Base-by-base conservation (phyloP, 2,329 filamentous ascomycete species). In the Venturia nashicola region DNA sequence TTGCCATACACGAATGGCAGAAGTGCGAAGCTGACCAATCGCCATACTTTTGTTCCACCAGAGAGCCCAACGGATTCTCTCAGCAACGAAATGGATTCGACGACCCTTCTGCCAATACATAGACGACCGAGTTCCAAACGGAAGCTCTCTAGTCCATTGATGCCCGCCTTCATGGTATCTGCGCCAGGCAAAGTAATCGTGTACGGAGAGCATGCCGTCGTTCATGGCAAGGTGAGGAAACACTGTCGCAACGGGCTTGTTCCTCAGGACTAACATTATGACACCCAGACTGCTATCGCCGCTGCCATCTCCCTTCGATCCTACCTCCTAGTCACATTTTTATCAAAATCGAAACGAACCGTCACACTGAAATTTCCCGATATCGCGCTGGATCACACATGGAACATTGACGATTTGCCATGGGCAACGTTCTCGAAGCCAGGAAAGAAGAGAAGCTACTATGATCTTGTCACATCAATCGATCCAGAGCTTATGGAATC, bases 141-240 rank as follows among this genome's bases (percentile, higher is more conserved):
- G 23, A 71, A 69, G 66, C 66, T 68, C 44, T 79, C 77, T 27
- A 82, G 82, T 60, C 84, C 85, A 0, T 83, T 87, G 78, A 82
- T 94, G 77, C 92, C 93, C 54, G 80, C 92, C 66, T 99, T 99
- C 74, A 96, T 99, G 90, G 92, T 97, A 65, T 97, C 94, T 18
- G 93, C 95, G 2, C 94, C 94, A 0, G 95, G 93, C 67, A 99
- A 99, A 75, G 94, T 97, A 72, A 99, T 99, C 74, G 90, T 97
- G 62, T 97, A 93, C 77, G 94, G 94, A 68, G 94, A 99, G 76
- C 94, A 99, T 78, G 89, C 94, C 2, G 94, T 97, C n/a, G 94
- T 99, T 23, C 86, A 99, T 72, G 92, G 92, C 72, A 97, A 97
- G 84, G 89, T 90, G 78, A 62, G 43, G 46, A 42, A 12, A 2